These are phyloP conservation scores for Agaricus blazei DNA, from an alignment of 768 basidiomycete species.

Conservation along the genomic window DNA sequence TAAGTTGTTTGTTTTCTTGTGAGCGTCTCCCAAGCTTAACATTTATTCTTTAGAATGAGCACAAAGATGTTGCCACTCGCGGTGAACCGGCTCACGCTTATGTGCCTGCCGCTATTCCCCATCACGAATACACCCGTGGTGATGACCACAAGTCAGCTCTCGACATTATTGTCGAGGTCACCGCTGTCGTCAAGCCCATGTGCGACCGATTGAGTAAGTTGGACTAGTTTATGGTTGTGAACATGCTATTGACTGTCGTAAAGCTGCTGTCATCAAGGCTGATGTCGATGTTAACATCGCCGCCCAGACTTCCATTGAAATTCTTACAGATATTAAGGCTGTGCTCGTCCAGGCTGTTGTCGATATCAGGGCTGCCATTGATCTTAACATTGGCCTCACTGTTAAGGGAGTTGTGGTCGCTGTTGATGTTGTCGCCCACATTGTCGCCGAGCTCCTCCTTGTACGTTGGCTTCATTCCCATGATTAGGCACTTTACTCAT, in stretches of 20 bases:
- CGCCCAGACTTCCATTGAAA: constrained; percentile 11
- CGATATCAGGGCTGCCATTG: constrained; percentile 10
- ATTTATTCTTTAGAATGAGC: too few species aligned
- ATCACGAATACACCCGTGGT: background rate
- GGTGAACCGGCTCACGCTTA: background rate
- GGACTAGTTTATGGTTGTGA: background rate
- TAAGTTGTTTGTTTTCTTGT: background rate
- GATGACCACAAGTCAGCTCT: background rate
- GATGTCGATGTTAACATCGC: background rate
- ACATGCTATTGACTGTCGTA: background rate
- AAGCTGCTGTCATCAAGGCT: background rate
- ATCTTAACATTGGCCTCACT: constrained; percentile 9
- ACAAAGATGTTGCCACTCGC: too few species aligned
- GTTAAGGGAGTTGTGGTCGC: constrained; percentile 12
- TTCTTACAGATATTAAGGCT: constrained; percentile 12
- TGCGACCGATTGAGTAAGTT: constrained; percentile 2
- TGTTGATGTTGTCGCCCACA: constrained; percentile 8
- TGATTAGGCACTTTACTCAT: background rate
- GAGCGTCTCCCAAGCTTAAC: too few species aligned
- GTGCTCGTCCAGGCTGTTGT: constrained; percentile 7
- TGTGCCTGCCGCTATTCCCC: background rate
- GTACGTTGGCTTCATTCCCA: constrained; percentile 7
- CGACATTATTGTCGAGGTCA: constrained; percentile 3
- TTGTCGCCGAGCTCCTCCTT: constrained; percentile 8
- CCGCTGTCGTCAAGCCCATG: constrained; percentile 8